A percentile compares a stretch with the other conserved stretches of the same genome.
Evolutionary conservation across 768 basidiomycete genomes (phyloP).

Genomic region (Brasilioporus rufonigricans): DNA sequence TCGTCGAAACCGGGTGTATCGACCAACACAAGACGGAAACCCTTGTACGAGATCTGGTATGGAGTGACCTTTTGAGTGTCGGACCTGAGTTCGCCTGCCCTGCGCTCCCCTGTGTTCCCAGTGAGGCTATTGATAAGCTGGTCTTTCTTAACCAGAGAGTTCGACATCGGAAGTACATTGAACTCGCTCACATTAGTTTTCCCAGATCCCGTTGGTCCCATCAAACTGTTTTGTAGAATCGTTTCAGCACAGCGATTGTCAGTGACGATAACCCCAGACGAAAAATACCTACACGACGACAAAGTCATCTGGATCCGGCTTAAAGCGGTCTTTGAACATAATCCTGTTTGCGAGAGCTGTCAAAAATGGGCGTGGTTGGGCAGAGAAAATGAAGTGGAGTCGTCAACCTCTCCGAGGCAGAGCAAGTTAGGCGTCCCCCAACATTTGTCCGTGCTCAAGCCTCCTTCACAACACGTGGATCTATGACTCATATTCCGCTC

Average conservation of each 20-base stretch:
- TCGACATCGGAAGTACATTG: background rate
- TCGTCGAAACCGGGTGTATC: slow-evolving; percentile 24
- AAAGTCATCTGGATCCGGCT: slow-evolving; percentile 2
- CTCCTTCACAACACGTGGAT: background rate
- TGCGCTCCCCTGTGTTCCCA: background rate
- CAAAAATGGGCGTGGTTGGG: background rate
- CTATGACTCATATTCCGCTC: background rate
- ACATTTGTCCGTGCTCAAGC: background rate
- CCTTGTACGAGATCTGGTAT: background rate
- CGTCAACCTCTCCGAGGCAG: background rate
- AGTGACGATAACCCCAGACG: background rate
- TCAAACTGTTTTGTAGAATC: slow-evolving; percentile 7
- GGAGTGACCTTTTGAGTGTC: slow-evolving; percentile 11
- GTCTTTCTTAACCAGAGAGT: background rate
- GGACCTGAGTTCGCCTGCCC: slow-evolving; percentile 5
- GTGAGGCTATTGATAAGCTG: slow-evolving; percentile 18
- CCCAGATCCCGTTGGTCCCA: slow-evolving; percentile 27
- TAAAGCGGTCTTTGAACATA: slow-evolving; percentile 3
- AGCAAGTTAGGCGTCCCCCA: background rate
- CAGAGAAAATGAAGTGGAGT: background rate
- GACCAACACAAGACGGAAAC: slow-evolving; percentile 13
- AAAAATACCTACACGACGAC: slow-evolving; percentile 13
- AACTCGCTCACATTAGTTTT: slow-evolving; percentile 21
- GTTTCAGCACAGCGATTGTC: too few species aligned
- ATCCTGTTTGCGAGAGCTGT: background rate